These are phyloP conservation scores for Amylocarpus encephaloides DNA, from an alignment of 2,329 filamentous ascomycete genomes.

Conservation along the genomic window DNA sequence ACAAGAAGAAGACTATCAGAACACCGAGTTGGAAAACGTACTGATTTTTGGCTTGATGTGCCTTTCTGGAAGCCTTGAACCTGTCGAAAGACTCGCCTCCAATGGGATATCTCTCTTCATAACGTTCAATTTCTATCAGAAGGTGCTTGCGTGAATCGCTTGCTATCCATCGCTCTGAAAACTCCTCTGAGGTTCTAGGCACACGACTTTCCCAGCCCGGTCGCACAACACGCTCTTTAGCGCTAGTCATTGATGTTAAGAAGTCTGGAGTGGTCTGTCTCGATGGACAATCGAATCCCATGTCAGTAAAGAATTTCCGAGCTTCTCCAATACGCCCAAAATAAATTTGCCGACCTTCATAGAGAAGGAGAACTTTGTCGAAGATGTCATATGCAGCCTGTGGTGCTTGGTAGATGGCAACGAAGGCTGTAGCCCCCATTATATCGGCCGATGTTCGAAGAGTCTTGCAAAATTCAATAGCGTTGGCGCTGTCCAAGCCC, in stretches of 20 bases:
- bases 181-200: slow-evolving; percentile 62
- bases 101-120: slow-evolving; percentile 28
- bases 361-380: slow-evolving; percentile 62
- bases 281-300: slow-evolving; percentile 54
- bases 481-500: slow-evolving; percentile 62
- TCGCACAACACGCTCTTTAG: slow-evolving; percentile 48
- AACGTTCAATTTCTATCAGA: slow-evolving; percentile 29
- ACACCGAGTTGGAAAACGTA: background rate
- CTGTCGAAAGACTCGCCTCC: slow-evolving; percentile 48
- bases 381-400: slow-evolving; percentile 56
- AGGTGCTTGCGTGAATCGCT: slow-evolving; percentile 38
- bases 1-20: background rate
- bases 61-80: slow-evolving; percentile 42
- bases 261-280: slow-evolving; percentile 66
- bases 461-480: slow-evolving; percentile 64
- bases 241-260: slow-evolving; percentile 62
- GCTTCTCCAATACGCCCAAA: slow-evolving; percentile 58
- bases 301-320: slow-evolving; percentile 57
- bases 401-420: slow-evolving; percentile 66
- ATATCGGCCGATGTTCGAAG: slow-evolving; percentile 59
- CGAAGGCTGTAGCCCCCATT: slow-evolving; percentile 50
- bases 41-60: slow-evolving; percentile 45
- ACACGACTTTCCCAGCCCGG: slow-evolving; percentile 53
- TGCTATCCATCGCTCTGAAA: slow-evolving; percentile 45
- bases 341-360: slow-evolving; percentile 64